A percentile compares a stretch with the other conserved stretches of the same genome.
Evolutionary conservation across 176 grass and related monocot species (phyloP).

Genomic region (Bonia amplexicaulis): DNA sequence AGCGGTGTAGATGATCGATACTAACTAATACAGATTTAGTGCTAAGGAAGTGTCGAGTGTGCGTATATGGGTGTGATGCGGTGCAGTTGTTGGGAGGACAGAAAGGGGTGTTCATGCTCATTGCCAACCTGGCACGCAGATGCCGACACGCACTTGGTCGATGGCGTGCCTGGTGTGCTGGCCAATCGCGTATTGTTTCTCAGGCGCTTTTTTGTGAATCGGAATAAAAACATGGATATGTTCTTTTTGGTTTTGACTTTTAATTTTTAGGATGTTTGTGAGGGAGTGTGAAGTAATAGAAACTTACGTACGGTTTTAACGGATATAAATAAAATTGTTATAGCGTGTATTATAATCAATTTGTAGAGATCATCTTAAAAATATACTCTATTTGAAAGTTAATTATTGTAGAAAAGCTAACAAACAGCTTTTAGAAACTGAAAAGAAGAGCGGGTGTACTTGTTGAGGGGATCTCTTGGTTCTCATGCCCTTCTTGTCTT

Average conservation of each 20-base stretch:
- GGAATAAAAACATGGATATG: no score
- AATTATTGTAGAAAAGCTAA: no score
- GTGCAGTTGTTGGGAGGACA: neutral
- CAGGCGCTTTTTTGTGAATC: neutral
- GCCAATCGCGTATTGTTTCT: neutral
- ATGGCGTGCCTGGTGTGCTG: neutral
- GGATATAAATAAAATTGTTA: no score
- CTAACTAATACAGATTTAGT: neutral
- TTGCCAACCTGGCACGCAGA: neutral
- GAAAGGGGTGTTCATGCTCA: neutral
- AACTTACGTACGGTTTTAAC: no score
- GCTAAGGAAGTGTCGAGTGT: neutral
- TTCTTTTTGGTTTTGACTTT: no score
- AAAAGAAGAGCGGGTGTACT: no score
- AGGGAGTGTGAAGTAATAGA: rapidly evolving
- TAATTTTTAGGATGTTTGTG: no score
- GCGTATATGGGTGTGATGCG: neutral
- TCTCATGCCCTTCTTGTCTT: neutral
- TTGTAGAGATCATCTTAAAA: no score
- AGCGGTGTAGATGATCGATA: neutral
- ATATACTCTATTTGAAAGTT: no score
- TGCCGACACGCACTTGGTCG: neutral
- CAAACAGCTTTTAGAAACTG: no score
- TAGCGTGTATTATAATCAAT: no score
- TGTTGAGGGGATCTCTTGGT: neutral